A percentile compares a stretch with the other conserved stretches of the same genome.
Evolutionary conservation across 2,329 filamentous ascomycete species (phyloP).

Genomic region (Atkinsonella texensis): DNA sequence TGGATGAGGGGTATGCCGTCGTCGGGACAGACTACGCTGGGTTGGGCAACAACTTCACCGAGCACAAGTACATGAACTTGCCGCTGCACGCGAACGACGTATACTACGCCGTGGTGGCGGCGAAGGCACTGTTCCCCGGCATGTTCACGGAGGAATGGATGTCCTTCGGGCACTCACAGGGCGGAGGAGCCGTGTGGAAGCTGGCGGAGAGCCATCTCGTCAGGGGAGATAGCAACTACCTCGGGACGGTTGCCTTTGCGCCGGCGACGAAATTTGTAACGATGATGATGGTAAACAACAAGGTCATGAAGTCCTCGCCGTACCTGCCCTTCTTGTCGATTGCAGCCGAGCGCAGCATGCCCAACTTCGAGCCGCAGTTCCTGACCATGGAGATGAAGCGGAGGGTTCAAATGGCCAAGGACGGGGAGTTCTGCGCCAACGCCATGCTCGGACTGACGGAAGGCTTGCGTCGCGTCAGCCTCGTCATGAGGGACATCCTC

Average conservation of each 20-base stretch:
- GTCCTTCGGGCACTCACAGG: slow-evolving; percentile 6
- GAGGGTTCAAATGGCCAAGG: slow-evolving; percentile 4
- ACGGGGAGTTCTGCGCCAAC: slow-evolving; percentile 5
- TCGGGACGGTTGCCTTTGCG: slow-evolving; percentile 8
- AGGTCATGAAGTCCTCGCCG: background rate
- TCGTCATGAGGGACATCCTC: background rate
- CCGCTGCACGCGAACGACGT: slow-evolving; percentile 8
- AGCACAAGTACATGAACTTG: slow-evolving; percentile 9
- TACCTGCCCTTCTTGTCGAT: slow-evolving; percentile 4
- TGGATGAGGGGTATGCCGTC: slow-evolving; percentile 9
- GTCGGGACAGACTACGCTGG: slow-evolving; percentile 12
- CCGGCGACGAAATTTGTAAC: slow-evolving; percentile 8
- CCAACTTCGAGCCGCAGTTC: background rate
- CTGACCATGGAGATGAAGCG: background rate
- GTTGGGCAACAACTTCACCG: slow-evolving; percentile 10
- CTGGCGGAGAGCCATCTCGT: slow-evolving; percentile 7
- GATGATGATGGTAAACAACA: slow-evolving; percentile 4
- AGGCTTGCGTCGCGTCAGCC: background rate
- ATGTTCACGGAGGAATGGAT: slow-evolving; percentile 3
- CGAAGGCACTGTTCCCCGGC: slow-evolving; percentile 1
- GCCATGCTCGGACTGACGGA: slow-evolving; percentile 5
- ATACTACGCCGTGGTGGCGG: slow-evolving; percentile 8
- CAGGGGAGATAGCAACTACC: slow-evolving; percentile 1
- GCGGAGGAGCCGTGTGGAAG: slow-evolving; percentile 5
- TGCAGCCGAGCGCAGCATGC: slow-evolving; percentile 1